Conservation (phyloP, 1,139 yeast species). For the Kodamaea fungicola region DNA sequence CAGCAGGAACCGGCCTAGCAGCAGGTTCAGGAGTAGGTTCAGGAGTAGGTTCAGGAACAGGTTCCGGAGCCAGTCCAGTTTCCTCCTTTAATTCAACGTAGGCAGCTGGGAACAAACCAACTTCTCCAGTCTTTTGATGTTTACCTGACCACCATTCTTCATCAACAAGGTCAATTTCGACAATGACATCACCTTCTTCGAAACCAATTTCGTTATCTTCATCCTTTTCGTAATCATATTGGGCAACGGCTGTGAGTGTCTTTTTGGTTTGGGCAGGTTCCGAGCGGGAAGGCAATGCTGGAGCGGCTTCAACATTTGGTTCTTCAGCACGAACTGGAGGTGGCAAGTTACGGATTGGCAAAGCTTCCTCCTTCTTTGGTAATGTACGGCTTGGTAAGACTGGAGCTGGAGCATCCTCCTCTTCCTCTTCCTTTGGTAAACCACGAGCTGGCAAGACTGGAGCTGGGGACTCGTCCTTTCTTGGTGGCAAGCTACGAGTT, state of each 20-base stretch:
- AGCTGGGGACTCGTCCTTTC: constrained; percentile 7
- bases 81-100: constrained; percentile 51
- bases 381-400: constrained; percentile 21
- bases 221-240: constrained; percentile 66
- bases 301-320: constrained; percentile 13
- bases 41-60: constrained; percentile 18
- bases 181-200: constrained; percentile 60
- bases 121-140: constrained; percentile 53
- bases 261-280: constrained; percentile 17
- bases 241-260: constrained; percentile 51
- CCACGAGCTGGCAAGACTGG: constrained; percentile 5
- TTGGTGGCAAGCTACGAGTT: constrained; percentile 16
- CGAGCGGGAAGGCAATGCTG: constrained; percentile 11
- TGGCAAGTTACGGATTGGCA: constrained; percentile 23
- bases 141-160: constrained; percentile 85
- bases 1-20: constrained; percentile 14
- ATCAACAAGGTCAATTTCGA: constrained; percentile 66
- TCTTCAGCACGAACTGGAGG: constrained; percentile 13
- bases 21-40: constrained; percentile 22
- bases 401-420: constrained; percentile 17
- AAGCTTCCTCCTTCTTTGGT: constrained; percentile 9
- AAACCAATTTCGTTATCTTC: constrained; percentile 74
- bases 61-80: constrained; percentile 12
- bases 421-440: constrained; percentile 12
- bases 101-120: constrained; percentile 72